These are phyloP conservation scores for Pythium dissotocum DNA, from an alignment of 352 stramenopile genomes.

Conservation along the genomic window DNA sequence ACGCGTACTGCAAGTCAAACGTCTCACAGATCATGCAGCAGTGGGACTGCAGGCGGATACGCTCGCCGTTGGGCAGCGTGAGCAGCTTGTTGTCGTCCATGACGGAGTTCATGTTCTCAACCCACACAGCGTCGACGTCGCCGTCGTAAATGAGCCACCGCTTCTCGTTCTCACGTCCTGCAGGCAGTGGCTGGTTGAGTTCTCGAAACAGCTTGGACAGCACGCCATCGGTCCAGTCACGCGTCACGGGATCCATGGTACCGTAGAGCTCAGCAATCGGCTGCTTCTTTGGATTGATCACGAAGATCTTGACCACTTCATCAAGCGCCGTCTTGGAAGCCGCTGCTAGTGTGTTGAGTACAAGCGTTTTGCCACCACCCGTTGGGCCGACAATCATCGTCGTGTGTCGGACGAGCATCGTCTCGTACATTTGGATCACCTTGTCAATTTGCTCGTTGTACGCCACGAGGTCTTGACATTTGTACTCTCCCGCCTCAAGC, in stretches of 20 bases:
- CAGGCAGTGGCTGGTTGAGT: slow-evolving; percentile 91
- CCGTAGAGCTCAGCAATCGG: slow-evolving; percentile 94
- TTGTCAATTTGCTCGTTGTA: slow-evolving; percentile 95
- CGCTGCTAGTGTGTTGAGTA: slow-evolving; percentile 89
- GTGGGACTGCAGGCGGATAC: slow-evolving; percentile 92
- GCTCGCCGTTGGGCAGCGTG: slow-evolving; percentile 94
- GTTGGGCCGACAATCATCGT: slow-evolving; percentile 96
- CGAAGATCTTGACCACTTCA: slow-evolving; percentile 90
- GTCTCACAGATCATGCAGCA: slow-evolving; percentile 95
- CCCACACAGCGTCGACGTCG: slow-evolving; percentile 96
- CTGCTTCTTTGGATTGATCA: slow-evolving; percentile 95
- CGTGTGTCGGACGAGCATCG: slow-evolving; percentile 94
- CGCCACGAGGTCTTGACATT: slow-evolving; percentile 54
- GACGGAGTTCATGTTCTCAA: slow-evolving; percentile 98
- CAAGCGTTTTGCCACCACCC: slow-evolving; percentile 91
- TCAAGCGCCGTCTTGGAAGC: slow-evolving; percentile 87
- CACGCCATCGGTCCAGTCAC: slow-evolving; percentile 96
- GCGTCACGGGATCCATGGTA: slow-evolving; percentile 93
- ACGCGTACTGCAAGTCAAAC: slow-evolving; percentile 95
- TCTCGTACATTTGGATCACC: slow-evolving; percentile 97
- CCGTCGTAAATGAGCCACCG: slow-evolving; percentile 96
- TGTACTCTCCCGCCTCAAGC: slow-evolving; percentile 81
- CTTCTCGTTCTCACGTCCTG: slow-evolving; percentile 92
- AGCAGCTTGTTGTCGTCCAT: slow-evolving; percentile 98
- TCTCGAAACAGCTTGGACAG: slow-evolving; percentile 94